Evolutionary conservation across 208 protist species (phyloP).

Genomic region (Leishmania gerbilli): DNA sequence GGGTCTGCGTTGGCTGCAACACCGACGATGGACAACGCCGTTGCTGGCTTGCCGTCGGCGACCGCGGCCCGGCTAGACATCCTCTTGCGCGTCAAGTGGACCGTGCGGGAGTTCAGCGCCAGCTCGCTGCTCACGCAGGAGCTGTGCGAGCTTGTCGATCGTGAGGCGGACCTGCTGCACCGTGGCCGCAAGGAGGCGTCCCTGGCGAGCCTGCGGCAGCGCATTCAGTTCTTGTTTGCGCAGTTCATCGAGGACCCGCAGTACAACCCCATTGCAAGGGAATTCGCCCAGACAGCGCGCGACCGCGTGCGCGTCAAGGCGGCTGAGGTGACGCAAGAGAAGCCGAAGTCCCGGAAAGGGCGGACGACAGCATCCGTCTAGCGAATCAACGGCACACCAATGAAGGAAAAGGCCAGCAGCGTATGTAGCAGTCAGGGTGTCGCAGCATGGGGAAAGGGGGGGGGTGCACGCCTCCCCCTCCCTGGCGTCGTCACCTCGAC

Average conservation of each 20-base stretch:
- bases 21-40: background rate
- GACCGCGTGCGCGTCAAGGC: slow-evolving; percentile 33
- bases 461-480: background rate
- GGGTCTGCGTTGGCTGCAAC: background rate
- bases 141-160: slow-evolving; percentile 96
- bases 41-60: slow-evolving; percentile 10
- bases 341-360: background rate
- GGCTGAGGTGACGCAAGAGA: slow-evolving; percentile 13
- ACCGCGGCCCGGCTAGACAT: slow-evolving; percentile 92
- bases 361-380: background rate
- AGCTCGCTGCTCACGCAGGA: slow-evolving; percentile 75
- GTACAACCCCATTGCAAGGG: slow-evolving; percentile 94
- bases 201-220: slow-evolving; percentile 78
- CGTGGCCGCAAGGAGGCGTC: slow-evolving; percentile 82
- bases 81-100: slow-evolving; percentile 97
- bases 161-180: slow-evolving; percentile 96
- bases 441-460: no score
- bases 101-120: slow-evolving; percentile 95
- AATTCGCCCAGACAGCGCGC: slow-evolving; percentile 61
- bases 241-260: slow-evolving; percentile 95
- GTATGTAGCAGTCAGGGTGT: background rate
- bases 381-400: background rate
- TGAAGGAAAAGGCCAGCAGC: background rate
- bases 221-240: slow-evolving; percentile 92
- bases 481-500: background rate